Conservation (phyloP, 1,284 basidiomycete genomes). For the Boletus smithii region DNA sequence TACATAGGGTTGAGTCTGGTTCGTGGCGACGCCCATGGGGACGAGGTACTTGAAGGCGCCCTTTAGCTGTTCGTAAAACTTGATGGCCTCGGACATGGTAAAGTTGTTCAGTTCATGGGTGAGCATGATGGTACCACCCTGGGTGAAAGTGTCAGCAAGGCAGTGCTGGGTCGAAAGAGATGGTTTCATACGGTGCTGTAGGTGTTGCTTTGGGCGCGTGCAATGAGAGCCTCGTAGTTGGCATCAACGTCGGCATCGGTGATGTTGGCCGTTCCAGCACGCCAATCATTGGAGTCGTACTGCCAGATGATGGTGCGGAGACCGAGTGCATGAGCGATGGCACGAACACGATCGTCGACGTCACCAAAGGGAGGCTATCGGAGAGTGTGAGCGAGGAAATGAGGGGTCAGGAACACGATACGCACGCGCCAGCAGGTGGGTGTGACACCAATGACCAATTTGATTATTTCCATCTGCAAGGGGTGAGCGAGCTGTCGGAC, state of each 20-base stretch:
- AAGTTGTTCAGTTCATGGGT: slow-evolving; percentile 49
- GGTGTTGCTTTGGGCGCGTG: slow-evolving; percentile 37
- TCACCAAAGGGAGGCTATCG: slow-evolving; percentile 59
- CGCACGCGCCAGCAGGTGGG: slow-evolving; percentile 65
- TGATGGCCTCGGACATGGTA: slow-evolving; percentile 47
- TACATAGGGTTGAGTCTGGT: slow-evolving; percentile 46
- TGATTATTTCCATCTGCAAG: slow-evolving; percentile 46
- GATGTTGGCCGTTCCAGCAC: slow-evolving; percentile 45
- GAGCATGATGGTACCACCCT: slow-evolving; percentile 49
- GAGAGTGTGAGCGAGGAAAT: not conserved
- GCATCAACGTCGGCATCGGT: slow-evolving; percentile 41
- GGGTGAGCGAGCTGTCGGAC: slow-evolving; percentile 1
- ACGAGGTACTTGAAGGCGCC: slow-evolving; percentile 46
- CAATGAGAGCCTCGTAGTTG: slow-evolving; percentile 42
- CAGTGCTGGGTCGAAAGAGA: not conserved
- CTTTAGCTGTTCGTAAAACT: slow-evolving; percentile 41
- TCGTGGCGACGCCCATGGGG: slow-evolving; percentile 46
- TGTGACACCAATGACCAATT: slow-evolving; percentile 57
- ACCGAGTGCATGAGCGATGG: slow-evolving; percentile 58
- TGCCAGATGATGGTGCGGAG: slow-evolving; percentile 63
- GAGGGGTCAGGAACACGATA: not conserved
- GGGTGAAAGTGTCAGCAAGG: not conserved
- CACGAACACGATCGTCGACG: slow-evolving; percentile 67
- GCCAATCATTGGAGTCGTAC: slow-evolving; percentile 73
- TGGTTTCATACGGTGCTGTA: slow-evolving; percentile 38